Conservation (phyloP, 805 yeast genomes). For the Metschnikowia noctiluminum region DNA sequence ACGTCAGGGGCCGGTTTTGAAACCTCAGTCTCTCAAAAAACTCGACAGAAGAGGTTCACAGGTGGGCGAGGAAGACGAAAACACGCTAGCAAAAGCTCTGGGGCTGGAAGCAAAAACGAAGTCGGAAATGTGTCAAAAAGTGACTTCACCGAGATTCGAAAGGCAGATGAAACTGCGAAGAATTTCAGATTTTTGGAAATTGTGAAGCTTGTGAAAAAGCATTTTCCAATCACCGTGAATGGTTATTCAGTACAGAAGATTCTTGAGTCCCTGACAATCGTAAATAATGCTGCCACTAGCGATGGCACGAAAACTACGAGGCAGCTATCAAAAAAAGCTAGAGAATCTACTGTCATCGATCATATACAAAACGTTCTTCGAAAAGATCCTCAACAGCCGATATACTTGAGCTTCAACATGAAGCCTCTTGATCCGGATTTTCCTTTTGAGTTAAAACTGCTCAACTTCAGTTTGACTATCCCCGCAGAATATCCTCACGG, state of each 20-base stretch:
- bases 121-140: background rate
- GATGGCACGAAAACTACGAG: background rate
- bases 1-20: background rate
- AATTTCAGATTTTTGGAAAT: slow-evolving; percentile 29
- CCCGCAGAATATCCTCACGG: slow-evolving; percentile 54
- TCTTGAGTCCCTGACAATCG: slow-evolving; percentile 6
- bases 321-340: slow-evolving; percentile 10
- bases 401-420: slow-evolving; percentile 44
- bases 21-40: background rate
- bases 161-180: slow-evolving; percentile 6
- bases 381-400: slow-evolving; percentile 15
- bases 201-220: slow-evolving; percentile 29
- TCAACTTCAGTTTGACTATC: slow-evolving; percentile 51
- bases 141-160: slow-evolving; percentile 5
- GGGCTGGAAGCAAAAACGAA: background rate
- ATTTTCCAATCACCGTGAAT: slow-evolving; percentile 36
- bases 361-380: slow-evolving; percentile 13
- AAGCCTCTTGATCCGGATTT: slow-evolving; percentile 71
- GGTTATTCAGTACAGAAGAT: slow-evolving; percentile 24
- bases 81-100: background rate
- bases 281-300: background rate
- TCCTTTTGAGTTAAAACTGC: slow-evolving; percentile 57
- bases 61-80: background rate
- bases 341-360: slow-evolving; percentile 10
- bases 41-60: background rate